phyloP scores from a whole-genome alignment of 2,329 filamentous ascomycete species.

The Talaromyces piceae region DNA sequence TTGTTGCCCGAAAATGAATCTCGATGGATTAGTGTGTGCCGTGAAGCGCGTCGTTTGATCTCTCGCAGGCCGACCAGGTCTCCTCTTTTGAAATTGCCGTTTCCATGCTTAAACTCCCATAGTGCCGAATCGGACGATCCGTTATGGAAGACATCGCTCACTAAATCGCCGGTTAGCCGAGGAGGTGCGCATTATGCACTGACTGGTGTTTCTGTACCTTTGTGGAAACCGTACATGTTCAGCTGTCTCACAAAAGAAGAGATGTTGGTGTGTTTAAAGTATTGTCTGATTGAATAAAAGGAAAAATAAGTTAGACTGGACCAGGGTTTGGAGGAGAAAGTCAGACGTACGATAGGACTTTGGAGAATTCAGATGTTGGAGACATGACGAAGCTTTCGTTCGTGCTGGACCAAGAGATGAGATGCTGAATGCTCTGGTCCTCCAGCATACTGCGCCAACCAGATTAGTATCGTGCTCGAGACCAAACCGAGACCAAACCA shows the following conservation, averaged over 20 bases:
- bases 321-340: neutral
- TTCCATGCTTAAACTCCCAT: slow-evolving; percentile 99
- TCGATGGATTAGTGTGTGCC: slow-evolving; percentile 86
- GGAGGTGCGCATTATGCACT: neutral
- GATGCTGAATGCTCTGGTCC: slow-evolving; percentile 81
- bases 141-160: slow-evolving; percentile 97
- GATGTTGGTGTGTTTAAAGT: slow-evolving; percentile 99
- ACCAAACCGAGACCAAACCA: no score
- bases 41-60: slow-evolving; percentile 88
- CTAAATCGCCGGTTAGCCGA: slow-evolving; percentile 39
- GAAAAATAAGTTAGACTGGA: slow-evolving; percentile 8
- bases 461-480: neutral
- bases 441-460: slow-evolving; percentile 74
- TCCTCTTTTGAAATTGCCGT: slow-evolving; percentile 92
- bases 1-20: slow-evolving; percentile 80
- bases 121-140: slow-evolving; percentile 86
- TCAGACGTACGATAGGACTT: slow-evolving; percentile 79
- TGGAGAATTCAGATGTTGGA: slow-evolving; percentile 92
- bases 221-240: slow-evolving; percentile 99
- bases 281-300: slow-evolving; percentile 57
- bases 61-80: slow-evolving; percentile 86
- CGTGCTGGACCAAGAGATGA: slow-evolving; percentile 91
- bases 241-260: slow-evolving; percentile 96
- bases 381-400: slow-evolving; percentile 99
- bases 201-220: slow-evolving; percentile 53